phyloP scores from a whole-genome alignment of 768 basidiomycete genomes.

The Suillus sp. region DNA sequence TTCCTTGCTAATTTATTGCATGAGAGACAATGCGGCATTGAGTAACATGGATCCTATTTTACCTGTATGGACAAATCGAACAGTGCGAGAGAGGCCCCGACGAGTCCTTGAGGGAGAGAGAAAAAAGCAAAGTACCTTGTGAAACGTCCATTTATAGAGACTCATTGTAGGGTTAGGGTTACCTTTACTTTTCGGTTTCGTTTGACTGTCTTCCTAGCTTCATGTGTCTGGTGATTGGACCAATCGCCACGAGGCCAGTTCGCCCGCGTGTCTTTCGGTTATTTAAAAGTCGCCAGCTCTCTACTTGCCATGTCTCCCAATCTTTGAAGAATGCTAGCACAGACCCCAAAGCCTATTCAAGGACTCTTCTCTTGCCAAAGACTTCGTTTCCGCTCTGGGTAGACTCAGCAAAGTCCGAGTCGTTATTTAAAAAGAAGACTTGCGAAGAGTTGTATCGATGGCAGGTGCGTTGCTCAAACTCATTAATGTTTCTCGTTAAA shows the following conservation, averaged over 20 bases:
- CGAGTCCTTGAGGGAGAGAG: no score
- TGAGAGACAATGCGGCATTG: no score
- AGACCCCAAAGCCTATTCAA: constrained; percentile 45
- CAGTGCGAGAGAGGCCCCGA: no score
- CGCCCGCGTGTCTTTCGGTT: background rate
- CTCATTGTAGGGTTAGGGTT: constrained; percentile 4
- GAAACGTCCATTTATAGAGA: background rate
- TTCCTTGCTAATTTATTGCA: no score
- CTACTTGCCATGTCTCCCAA: background rate
- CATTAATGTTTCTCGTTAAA: constrained; percentile 1
- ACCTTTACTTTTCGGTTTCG: background rate
- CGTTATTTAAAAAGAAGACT: constrained; percentile 58
- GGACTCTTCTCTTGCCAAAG: constrained; percentile 79
- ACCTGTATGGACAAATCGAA: no score
- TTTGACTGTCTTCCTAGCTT: background rate
- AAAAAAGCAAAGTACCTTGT: no score
- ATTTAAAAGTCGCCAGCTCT: background rate
- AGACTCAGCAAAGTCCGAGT: constrained; percentile 64
- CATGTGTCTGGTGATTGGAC: constrained; percentile 5
- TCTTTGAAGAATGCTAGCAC: background rate
- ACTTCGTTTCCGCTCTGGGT: constrained; percentile 77
- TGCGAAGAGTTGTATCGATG: constrained; percentile 75
- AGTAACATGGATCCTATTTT: no score
- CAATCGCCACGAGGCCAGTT: constrained; percentile 1
- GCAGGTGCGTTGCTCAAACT: constrained; percentile 56